Conservation (phyloP, 148 eudicot species). For the Tetragonia tetragonoides region DNA sequence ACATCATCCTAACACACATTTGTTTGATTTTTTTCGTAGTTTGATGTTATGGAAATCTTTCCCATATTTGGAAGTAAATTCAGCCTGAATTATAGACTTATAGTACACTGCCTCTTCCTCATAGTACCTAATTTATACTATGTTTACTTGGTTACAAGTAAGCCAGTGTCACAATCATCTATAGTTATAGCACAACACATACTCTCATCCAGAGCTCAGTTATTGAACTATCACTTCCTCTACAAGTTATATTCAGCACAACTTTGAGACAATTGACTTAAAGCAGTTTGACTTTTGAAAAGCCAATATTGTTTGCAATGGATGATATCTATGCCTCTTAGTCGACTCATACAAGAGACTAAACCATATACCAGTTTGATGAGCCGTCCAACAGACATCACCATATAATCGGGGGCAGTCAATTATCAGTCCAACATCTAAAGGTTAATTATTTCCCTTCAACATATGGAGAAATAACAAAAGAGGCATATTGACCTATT, state of each 20-base stretch:
- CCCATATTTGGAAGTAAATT: not conserved
- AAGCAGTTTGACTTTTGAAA: too few relatives aligned
- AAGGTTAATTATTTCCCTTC: not conserved
- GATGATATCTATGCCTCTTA: not conserved
- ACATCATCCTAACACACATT: not conserved
- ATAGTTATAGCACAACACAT: too few relatives aligned
- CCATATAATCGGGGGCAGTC: not conserved
- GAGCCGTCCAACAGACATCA: not conserved
- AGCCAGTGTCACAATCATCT: too few relatives aligned
- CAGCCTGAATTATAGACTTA: not conserved
- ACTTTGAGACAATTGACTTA: too few relatives aligned
- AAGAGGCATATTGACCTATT: not conserved
- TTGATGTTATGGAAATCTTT: not conserved
- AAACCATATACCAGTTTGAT: not conserved
- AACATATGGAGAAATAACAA: not conserved
- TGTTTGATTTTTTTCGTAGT: not conserved
- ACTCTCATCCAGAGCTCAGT: too few relatives aligned
- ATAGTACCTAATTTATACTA: too few relatives aligned
- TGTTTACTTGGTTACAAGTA: too few relatives aligned
- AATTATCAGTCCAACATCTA: not conserved
- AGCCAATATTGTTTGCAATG: not conserved
- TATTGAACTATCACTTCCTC: not conserved
- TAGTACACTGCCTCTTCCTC: not conserved
- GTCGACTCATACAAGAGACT: not conserved
- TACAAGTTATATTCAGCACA: not conserved